phyloP scores from a whole-genome alignment of 139 green algal genomes.

The Micromonas commoda region DNA sequence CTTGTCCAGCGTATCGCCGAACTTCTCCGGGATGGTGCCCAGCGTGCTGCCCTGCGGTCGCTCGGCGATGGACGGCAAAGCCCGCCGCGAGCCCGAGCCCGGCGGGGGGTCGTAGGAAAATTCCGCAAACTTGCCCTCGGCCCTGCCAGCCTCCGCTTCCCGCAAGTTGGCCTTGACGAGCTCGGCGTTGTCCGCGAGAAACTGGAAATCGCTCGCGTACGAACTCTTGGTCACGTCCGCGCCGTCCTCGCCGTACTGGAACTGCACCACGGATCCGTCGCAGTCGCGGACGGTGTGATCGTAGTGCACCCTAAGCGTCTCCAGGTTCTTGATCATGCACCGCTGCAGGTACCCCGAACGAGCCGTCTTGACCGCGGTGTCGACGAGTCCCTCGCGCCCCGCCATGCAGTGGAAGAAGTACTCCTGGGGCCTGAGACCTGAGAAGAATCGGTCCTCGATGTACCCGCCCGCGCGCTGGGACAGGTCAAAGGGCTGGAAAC shows the following conservation, averaged over 20 bases:
- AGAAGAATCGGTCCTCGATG: slow-evolving; percentile 89
- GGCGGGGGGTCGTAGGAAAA: not conserved
- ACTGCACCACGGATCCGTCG: slow-evolving; percentile 76
- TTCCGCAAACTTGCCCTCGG: not conserved
- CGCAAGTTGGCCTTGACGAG: slow-evolving; percentile 45
- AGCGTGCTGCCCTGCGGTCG: slow-evolving; percentile 37
- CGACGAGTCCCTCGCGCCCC: slow-evolving; percentile 73
- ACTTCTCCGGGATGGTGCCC: slow-evolving; percentile 64
- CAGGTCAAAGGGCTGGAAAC: slow-evolving; percentile 82
- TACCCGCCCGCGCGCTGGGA: slow-evolving; percentile 52
- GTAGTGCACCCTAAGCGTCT: slow-evolving; percentile 69
- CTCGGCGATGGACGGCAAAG: too few relatives aligned
- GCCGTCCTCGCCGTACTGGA: slow-evolving; percentile 92
- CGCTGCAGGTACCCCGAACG: slow-evolving; percentile 84
- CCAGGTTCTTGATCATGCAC: slow-evolving; percentile 92
- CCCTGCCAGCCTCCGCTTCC: slow-evolving; percentile 12
- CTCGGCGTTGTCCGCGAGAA: slow-evolving; percentile 67
- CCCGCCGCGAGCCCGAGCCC: too few relatives aligned
- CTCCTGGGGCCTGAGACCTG: slow-evolving; percentile 73
- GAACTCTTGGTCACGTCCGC: slow-evolving; percentile 59
- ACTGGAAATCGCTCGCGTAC: slow-evolving; percentile 67
- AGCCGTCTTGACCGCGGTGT: slow-evolving; percentile 71
- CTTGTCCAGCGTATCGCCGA: slow-evolving; percentile 54
- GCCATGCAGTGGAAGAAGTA: slow-evolving; percentile 99
- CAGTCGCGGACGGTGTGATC: slow-evolving; percentile 73